Percentiles rank a stretch among this genome's conserved stretches.
Evolutionary conservation across 2,329 filamentous ascomycete genomes (phyloP).

Genomic region (Drechslerella stenobrocha): DNA sequence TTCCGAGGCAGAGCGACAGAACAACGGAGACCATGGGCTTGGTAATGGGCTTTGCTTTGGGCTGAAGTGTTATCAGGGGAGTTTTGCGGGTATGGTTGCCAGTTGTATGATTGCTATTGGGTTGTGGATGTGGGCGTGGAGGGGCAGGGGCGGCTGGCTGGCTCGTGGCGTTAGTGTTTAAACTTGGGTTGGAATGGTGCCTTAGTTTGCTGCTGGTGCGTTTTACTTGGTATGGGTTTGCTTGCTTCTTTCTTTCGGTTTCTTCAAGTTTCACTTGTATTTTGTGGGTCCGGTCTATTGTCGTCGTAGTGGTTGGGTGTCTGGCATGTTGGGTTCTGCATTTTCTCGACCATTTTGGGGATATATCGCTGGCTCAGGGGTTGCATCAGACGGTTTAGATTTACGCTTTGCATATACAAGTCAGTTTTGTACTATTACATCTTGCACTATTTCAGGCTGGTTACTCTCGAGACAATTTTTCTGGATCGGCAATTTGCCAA

Average conservation of each 20-base stretch:
- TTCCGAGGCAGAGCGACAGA: constrained; percentile 62
- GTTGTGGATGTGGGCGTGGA: constrained; percentile 55
- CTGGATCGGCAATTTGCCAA: too few relatives aligned
- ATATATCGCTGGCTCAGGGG: too few relatives aligned
- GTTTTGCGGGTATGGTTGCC: constrained; percentile 82
- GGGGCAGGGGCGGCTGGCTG: constrained; percentile 52
- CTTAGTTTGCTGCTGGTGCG: too few relatives aligned
- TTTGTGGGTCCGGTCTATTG: too few relatives aligned
- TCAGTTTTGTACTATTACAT: not conserved
- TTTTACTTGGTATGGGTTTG: too few relatives aligned
- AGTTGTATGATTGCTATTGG: constrained; percentile 58
- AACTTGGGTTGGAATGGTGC: too few relatives aligned
- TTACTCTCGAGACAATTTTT: too few relatives aligned
- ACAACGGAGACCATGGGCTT: constrained; percentile 47
- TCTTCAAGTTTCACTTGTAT: too few relatives aligned
- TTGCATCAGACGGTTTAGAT: not conserved
- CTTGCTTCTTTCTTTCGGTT: too few relatives aligned
- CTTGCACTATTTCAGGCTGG: not conserved
- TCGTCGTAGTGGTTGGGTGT: too few relatives aligned
- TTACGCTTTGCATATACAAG: not conserved
- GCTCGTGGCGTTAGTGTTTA: constrained; percentile 50
- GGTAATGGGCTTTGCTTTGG: constrained; percentile 73
- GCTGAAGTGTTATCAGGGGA: constrained; percentile 73
- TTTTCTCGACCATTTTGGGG: too few relatives aligned
- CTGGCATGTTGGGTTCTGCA: too few relatives aligned